These are phyloP conservation scores for Hysterium pulicare DNA, from an alignment of 2,329 filamentous ascomycete genomes.

Conservation along the genomic window DNA sequence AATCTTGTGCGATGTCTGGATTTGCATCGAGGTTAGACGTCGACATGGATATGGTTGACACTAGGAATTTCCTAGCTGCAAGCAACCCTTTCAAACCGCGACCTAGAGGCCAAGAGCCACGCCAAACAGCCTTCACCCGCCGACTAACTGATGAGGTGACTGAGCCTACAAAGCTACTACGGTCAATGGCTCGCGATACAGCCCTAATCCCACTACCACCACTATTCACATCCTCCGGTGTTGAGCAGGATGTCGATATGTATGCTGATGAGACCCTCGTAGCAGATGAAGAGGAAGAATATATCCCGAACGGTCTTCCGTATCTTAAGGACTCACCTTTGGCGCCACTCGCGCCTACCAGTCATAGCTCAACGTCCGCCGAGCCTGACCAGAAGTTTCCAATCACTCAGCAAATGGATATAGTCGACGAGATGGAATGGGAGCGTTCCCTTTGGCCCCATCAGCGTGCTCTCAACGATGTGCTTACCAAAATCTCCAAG, in stretches of 20 bases:
- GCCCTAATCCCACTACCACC: constrained; percentile 3
- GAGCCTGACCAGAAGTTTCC: constrained; percentile 15
- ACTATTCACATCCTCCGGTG: constrained; percentile 5
- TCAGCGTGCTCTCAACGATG: constrained; percentile 37
- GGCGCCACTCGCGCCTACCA: constrained; percentile 15
- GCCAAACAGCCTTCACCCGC: constrained; percentile 22
- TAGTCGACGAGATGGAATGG: constrained; percentile 38
- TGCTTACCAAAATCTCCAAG: constrained; percentile 40
- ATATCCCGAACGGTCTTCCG: constrained; percentile 2
- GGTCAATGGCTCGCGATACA: neutral
- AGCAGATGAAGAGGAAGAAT: constrained; percentile 11
- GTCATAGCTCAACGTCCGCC: constrained; percentile 27
- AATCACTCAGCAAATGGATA: constrained; percentile 15
- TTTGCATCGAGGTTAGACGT: constrained; percentile 26
- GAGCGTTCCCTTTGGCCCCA: constrained; percentile 36
- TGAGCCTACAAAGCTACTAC: neutral
- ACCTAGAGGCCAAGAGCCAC: neutral
- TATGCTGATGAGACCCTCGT: constrained; percentile 24
- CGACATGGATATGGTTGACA: constrained; percentile 26
- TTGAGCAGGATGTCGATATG: neutral
- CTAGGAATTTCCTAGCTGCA: constrained; percentile 22
- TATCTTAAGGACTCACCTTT: neutral
- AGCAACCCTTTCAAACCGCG: constrained; percentile 26
- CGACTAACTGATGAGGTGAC: constrained; percentile 20
- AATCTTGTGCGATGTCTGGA: constrained; percentile 39